Evolutionary conservation across 1,284 basidiomycete species (phyloP).

Genomic region (Coniferiporia weirii): DNA sequence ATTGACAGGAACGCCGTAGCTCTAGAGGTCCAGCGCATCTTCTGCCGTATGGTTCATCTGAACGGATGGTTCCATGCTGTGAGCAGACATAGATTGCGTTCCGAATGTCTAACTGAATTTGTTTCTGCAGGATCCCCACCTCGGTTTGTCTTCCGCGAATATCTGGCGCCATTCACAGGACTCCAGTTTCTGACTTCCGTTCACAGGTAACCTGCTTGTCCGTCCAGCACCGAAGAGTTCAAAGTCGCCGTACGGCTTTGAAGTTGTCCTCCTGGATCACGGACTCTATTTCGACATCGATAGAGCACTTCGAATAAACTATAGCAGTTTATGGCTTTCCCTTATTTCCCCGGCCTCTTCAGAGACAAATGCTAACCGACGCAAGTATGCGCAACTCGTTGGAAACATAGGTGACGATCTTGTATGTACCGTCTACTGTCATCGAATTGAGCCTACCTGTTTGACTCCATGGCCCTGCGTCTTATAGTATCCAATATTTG

Average conservation of each 20-base stretch:
- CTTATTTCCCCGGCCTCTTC: constrained; percentile 72
- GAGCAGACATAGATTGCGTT: constrained; percentile 26
- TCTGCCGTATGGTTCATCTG: constrained; percentile 94
- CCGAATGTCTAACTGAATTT: constrained; percentile 1
- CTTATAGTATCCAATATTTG: constrained; percentile 73
- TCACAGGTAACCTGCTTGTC: constrained; percentile 84
- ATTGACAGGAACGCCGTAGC: constrained; percentile 96
- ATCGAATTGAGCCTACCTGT: neutral
- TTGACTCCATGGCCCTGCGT: neutral
- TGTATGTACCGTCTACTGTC: constrained; percentile 38
- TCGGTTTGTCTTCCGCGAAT: constrained; percentile 36
- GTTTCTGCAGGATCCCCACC: constrained; percentile 64
- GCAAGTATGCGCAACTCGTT: constrained; percentile 82
- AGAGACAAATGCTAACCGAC: constrained; percentile 57
- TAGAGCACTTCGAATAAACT: constrained; percentile 70
- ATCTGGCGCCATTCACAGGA: no score
- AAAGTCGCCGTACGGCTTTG: constrained; percentile 87
- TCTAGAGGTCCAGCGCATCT: constrained; percentile 84
- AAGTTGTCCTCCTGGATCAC: constrained; percentile 89
- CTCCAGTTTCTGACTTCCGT: neutral
- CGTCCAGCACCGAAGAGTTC: constrained; percentile 62
- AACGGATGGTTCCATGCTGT: constrained; percentile 91
- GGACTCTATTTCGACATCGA: constrained; percentile 91
- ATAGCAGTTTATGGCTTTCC: constrained; percentile 81
- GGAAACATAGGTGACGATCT: constrained; percentile 87